Evolutionary conservation across 441 rosid genomes (phyloP).

Genomic region (Aquilaria agallochum): DNA sequence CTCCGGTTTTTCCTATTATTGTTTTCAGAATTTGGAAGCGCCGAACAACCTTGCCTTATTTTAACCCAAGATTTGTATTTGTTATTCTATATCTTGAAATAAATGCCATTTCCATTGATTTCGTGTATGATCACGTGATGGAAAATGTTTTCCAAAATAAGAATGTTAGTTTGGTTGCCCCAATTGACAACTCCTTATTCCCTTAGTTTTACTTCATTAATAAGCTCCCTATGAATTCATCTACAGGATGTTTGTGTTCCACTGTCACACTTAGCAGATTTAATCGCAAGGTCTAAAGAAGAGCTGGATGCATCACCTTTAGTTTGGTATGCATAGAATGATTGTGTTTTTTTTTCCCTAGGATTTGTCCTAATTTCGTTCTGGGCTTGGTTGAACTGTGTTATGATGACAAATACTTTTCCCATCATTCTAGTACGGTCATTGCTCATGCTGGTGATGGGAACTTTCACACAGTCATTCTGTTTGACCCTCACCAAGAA

Average conservation of each 20-base stretch:
- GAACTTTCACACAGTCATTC: conserved; percentile 75
- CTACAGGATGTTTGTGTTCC: conserved; percentile 93
- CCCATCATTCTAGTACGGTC: conserved; percentile 50
- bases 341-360: not conserved
- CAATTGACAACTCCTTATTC: too few species aligned
- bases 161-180: too few species aligned
- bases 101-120: too few species aligned
- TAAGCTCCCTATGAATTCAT: not conserved
- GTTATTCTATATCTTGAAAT: too few species aligned
- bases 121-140: too few species aligned
- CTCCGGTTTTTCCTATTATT: too few species aligned
- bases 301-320: conserved; percentile 74
- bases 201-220: not conserved
- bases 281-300: conserved; percentile 70
- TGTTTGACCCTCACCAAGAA: conserved; percentile 74
- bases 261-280: conserved; percentile 71
- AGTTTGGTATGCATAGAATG: conserved; percentile 42
- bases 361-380: conserved; percentile 9
- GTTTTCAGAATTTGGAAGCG: too few species aligned
- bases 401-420: conserved; percentile 1
- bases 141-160: too few species aligned
- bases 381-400: conserved; percentile 2
- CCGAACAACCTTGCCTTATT: too few species aligned
- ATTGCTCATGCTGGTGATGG: conserved; percentile 98
- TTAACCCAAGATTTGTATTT: too few species aligned